Evolutionary conservation across 768 basidiomycete species (phyloP), one percentile per base, ranked within the genome.

Genomic region (Pleurotus tuoliensis): DNA sequence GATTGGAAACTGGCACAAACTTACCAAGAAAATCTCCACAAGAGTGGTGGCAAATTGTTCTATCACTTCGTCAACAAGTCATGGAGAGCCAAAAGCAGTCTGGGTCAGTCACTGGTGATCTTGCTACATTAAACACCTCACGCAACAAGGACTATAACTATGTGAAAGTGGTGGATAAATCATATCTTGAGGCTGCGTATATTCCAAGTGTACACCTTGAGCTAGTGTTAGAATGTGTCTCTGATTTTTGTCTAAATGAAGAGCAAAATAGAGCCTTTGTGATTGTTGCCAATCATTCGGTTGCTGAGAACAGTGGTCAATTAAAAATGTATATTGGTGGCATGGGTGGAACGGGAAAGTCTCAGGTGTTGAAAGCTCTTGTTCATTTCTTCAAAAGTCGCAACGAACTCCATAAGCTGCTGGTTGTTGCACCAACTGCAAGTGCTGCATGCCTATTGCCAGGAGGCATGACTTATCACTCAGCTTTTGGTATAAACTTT

Each of bases 401-500:
- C 58, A 46, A 60, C 67, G 54, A 71, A 68, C 30, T 58, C 34
- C 7, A 71, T 71, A 2, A 65, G 47, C 61, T 66, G 58, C 46
- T 66, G 0, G 52, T 69, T 4, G 47, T 69, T 1, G 69, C 64
- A 2, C 65, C 69, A 4, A 71, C 67, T 16, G 69, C 65, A 0
- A 43, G 58, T 25, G 63, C 70, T 2, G 68, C 68, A 7, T 57
- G 61, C 6, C 46, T 69, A 0, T 55, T 72, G 38, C 24, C 20
- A 8, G 63, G 60, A 5, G 69, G 69, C 1, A 61, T 62, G 41
- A 67, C 67, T 15, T 69, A 69, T 59, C 64, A 63, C 55, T 62
- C 58, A 15, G 20, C 57, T 57, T 56, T 59, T 55, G 25, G 52
- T 4, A 7, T 49, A 45, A 41, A 51, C 56, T 34, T 24, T 24